Percentiles rank a stretch among this genome's conserved stretches.
phyloP scores from a whole-genome alignment of 495 filamentous ascomycete species.

The Hyaloscypha hepaticicola region DNA sequence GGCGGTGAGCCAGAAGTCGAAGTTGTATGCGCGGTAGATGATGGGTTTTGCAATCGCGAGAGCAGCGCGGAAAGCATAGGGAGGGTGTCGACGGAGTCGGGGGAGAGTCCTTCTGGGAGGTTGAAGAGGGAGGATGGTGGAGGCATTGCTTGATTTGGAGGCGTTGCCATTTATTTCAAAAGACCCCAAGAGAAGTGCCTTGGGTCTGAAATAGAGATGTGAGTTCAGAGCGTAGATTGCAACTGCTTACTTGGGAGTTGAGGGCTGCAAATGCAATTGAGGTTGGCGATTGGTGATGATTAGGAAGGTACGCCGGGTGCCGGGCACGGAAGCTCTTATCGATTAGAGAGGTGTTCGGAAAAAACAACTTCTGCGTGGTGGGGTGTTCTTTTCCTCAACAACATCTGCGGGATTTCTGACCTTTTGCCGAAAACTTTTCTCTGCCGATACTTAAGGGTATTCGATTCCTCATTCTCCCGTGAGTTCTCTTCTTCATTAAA shows the following conservation, averaged over 20 bases:
- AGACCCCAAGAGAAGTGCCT: background rate
- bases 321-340: background rate
- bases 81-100: conserved; percentile 77
- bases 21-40: conserved; percentile 15
- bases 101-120: conserved; percentile 47
- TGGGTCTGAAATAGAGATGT: background rate
- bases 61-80: conserved; percentile 79
- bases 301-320: background rate
- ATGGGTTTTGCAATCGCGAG: conserved; percentile 54
- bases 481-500: background rate
- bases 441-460: conserved; percentile 14
- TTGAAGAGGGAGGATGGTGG: conserved; percentile 39
- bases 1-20: conserved; percentile 34
- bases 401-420: background rate
- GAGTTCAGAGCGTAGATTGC: background rate
- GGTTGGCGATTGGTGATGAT: conserved; percentile 16
- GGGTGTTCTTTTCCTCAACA: conserved; percentile 13
- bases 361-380: conserved; percentile 10
- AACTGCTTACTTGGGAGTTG: background rate
- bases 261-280: conserved; percentile 27
- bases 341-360: conserved; percentile 4
- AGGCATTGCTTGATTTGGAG: conserved; percentile 7
- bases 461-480: background rate
- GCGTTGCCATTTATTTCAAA: background rate
- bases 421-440: conserved; percentile 13